Conservation (phyloP, 306 rosid genomes). For the Prunus kanzakura region DNA sequence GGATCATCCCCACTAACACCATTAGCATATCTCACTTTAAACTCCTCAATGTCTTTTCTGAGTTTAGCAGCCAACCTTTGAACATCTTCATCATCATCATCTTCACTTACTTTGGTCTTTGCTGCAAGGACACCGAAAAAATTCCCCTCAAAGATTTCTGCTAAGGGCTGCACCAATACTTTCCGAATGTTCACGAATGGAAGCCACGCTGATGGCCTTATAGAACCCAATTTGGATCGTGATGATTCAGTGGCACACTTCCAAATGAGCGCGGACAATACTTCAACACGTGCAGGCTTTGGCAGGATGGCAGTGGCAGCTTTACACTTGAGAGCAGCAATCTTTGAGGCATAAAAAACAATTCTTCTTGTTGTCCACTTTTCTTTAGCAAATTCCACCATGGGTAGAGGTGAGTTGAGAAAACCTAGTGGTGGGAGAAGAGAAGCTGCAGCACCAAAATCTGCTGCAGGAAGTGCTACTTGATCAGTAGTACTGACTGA, state of each 20-base stretch:
- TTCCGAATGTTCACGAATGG: slow-evolving; percentile 32
- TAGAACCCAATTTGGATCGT: background rate
- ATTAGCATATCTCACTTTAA: background rate
- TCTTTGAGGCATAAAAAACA: slow-evolving; percentile 28
- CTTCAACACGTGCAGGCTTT: slow-evolving; percentile 35
- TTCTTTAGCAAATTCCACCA: background rate
- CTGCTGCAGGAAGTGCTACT: background rate
- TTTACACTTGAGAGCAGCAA: slow-evolving; percentile 33
- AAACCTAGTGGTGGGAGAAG: background rate
- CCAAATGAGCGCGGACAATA: slow-evolving; percentile 44
- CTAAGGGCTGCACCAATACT: slow-evolving; percentile 17
- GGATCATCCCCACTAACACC: background rate
- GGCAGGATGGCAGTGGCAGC: background rate
- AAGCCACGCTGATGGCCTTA: slow-evolving; percentile 22
- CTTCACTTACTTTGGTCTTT: background rate
- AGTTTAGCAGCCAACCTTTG: background rate
- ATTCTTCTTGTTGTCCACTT: slow-evolving; percentile 26
- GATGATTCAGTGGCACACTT: slow-evolving; percentile 30
- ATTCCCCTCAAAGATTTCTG: slow-evolving; percentile 35
- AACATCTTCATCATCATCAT: too few relatives aligned
- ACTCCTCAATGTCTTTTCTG: background rate
- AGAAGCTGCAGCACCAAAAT: background rate
- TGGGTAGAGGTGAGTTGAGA: background rate
- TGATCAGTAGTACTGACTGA: background rate
- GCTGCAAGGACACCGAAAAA: slow-evolving; percentile 25